Evolutionary conservation across 2,329 filamentous ascomycete species (phyloP).

Genomic region (Xylaria sp.): DNA sequence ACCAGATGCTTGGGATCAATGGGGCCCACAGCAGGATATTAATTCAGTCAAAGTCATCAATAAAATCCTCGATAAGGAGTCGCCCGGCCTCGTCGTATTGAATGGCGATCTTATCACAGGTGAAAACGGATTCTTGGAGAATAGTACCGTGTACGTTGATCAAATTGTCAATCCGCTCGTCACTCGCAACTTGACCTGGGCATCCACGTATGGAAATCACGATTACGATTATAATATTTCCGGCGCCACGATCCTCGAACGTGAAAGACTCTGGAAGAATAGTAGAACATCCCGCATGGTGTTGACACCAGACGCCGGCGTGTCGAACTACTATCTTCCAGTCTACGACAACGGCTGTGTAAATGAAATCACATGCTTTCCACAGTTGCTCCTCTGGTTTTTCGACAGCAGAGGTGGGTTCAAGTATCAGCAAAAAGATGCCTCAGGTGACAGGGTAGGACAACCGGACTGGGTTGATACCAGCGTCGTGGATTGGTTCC

Average conservation of each 20-base stretch:
- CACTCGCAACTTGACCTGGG: constrained; percentile 66
- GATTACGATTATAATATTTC: constrained; percentile 70
- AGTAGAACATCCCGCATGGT: constrained; percentile 56
- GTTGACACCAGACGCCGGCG: constrained; percentile 48
- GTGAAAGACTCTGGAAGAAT: constrained; percentile 53
- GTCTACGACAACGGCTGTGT: constrained; percentile 54
- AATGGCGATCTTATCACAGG: constrained; percentile 79
- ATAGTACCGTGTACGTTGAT: constrained; percentile 68
- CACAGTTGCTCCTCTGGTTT: constrained; percentile 71
- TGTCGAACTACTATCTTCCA: constrained; percentile 60
- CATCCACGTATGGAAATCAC: constrained; percentile 77
- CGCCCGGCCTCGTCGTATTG: constrained; percentile 69
- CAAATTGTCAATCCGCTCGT: constrained; percentile 68
- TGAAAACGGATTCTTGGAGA: constrained; percentile 66
- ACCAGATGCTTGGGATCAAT: constrained; percentile 57
- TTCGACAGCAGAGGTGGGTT: constrained; percentile 73
- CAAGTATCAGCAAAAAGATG: constrained; percentile 55
- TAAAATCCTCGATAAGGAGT: constrained; percentile 65
- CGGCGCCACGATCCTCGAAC: constrained; percentile 54
- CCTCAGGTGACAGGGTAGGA: constrained; percentile 45
- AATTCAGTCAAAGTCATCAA: constrained; percentile 67
- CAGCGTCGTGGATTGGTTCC: constrained; percentile 59
- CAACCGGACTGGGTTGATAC: constrained; percentile 59
- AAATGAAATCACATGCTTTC: constrained; percentile 46
- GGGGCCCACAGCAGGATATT: constrained; percentile 63